phyloP scores from a whole-genome alignment of 306 rosid species.

The Notholithocarpus densiflorus region DNA sequence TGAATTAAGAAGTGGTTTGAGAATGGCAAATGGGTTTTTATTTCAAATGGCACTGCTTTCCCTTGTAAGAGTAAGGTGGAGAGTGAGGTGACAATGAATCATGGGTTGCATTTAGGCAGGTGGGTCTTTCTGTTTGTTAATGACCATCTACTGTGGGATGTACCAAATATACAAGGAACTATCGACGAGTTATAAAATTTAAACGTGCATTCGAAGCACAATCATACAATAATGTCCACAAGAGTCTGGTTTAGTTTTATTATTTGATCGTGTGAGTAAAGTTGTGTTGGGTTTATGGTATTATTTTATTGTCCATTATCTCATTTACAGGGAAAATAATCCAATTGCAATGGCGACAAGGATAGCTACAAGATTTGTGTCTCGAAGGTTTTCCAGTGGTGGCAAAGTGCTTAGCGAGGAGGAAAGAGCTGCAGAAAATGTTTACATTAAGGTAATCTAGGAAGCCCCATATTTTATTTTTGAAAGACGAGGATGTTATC shows the following conservation, averaged over 20 bases:
- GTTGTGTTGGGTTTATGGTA: neutral
- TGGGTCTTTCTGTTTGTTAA: too few relatives aligned
- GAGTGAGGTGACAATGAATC: too few relatives aligned
- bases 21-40: too few relatives aligned
- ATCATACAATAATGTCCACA: neutral
- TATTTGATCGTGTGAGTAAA: neutral
- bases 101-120: too few relatives aligned
- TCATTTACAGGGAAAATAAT: slow-evolving; percentile 23
- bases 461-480: neutral
- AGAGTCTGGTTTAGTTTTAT: neutral
- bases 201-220: neutral
- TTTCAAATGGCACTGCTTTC: too few relatives aligned
- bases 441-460: slow-evolving; percentile 65
- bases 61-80: too few relatives aligned
- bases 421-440: slow-evolving; percentile 75
- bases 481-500: slow-evolving; percentile 3
- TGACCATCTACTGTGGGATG: too few relatives aligned
- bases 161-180: neutral
- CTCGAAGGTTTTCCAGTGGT: slow-evolving; percentile 68
- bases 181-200: neutral
- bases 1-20: too few relatives aligned
- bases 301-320: neutral
- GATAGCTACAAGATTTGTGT: slow-evolving; percentile 46
- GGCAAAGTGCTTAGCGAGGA: slow-evolving; percentile 83
- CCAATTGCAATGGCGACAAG: slow-evolving; percentile 59